Conservation (phyloP, 768 basidiomycete species). For the Mycena albidolilacea region DNA sequence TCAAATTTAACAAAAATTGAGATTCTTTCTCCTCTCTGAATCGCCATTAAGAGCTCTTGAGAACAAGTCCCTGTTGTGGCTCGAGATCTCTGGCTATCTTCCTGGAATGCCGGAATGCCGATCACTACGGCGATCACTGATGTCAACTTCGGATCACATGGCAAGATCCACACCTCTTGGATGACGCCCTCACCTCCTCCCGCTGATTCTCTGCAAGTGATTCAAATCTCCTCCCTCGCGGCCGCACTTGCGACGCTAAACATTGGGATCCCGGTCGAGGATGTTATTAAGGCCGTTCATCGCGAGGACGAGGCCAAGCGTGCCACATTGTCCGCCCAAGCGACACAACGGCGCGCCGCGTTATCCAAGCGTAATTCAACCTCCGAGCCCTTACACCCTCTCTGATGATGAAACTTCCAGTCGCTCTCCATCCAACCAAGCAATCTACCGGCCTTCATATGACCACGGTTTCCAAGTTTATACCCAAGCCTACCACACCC, state of each 20-base stretch:
- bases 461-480: constrained; percentile 35
- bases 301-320: constrained; percentile 29
- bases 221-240: constrained; percentile 32
- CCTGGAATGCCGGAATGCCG: constrained; percentile 10
- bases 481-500: constrained; percentile 33
- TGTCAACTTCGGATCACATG: constrained; percentile 9
- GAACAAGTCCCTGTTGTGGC: too few species aligned
- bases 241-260: constrained; percentile 38
- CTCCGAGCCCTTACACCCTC: constrained; percentile 29
- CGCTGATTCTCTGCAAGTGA: constrained; percentile 28
- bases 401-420: constrained; percentile 38
- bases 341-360: constrained; percentile 21
- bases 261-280: constrained; percentile 34
- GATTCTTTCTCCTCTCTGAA: too few species aligned
- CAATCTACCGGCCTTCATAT: constrained; percentile 33
- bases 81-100: too few species aligned
- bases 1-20: too few species aligned
- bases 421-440: constrained; percentile 37
- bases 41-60: too few species aligned
- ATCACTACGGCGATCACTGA: constrained; percentile 20
- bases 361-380: constrained; percentile 35
- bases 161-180: not conserved
- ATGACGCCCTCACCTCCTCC: constrained; percentile 21
- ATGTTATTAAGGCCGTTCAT: constrained; percentile 36
- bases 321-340: constrained; percentile 25